These are phyloP conservation scores for Fusarium scirpi DNA, from an alignment of 2,329 filamentous ascomycete genomes.

Conservation along the genomic window DNA sequence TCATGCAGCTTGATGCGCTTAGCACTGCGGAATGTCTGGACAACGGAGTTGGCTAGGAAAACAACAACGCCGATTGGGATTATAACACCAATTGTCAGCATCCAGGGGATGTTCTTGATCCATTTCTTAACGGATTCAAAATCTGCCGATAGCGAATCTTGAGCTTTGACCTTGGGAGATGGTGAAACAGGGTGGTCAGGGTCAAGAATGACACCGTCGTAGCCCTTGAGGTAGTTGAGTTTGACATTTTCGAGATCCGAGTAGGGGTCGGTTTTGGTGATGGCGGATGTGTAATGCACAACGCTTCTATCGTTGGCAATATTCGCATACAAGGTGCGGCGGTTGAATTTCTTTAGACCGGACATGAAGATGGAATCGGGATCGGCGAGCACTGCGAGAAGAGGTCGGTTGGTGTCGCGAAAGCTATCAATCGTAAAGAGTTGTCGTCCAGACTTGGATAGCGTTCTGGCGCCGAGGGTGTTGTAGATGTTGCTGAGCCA, in stretches of 20 bases:
- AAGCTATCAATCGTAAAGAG: slow-evolving; percentile 90
- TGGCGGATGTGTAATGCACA: slow-evolving; percentile 84
- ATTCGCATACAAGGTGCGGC: slow-evolving; percentile 85
- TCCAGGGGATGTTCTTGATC: slow-evolving; percentile 70
- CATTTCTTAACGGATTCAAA: slow-evolving; percentile 51
- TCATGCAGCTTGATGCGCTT: slow-evolving; percentile 83
- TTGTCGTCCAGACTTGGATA: slow-evolving; percentile 87
- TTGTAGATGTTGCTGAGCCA: slow-evolving; percentile 80
- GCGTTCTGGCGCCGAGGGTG: slow-evolving; percentile 80
- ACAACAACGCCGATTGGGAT: slow-evolving; percentile 78
- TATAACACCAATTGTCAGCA: slow-evolving; percentile 74
- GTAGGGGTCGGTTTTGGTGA: slow-evolving; percentile 83
- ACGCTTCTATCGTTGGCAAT: slow-evolving; percentile 87
- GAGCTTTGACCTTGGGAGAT: slow-evolving; percentile 51
- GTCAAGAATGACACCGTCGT: slow-evolving; percentile 81
- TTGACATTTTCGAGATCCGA: slow-evolving; percentile 73
- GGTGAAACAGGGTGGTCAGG: slow-evolving; percentile 69
- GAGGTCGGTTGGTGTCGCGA: slow-evolving; percentile 81
- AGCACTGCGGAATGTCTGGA: slow-evolving; percentile 81
- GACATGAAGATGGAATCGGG: slow-evolving; percentile 86
- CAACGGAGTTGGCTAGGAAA: slow-evolving; percentile 79
- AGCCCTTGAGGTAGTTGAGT: slow-evolving; percentile 79
- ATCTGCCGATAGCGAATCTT: slow-evolving; percentile 50
- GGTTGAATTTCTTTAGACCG: slow-evolving; percentile 79
- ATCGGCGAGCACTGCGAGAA: slow-evolving; percentile 85